Evolutionary conservation across 768 basidiomycete species (phyloP), one percentile per base, ranked within the genome.

Genomic region (Harrya chromipes): DNA sequence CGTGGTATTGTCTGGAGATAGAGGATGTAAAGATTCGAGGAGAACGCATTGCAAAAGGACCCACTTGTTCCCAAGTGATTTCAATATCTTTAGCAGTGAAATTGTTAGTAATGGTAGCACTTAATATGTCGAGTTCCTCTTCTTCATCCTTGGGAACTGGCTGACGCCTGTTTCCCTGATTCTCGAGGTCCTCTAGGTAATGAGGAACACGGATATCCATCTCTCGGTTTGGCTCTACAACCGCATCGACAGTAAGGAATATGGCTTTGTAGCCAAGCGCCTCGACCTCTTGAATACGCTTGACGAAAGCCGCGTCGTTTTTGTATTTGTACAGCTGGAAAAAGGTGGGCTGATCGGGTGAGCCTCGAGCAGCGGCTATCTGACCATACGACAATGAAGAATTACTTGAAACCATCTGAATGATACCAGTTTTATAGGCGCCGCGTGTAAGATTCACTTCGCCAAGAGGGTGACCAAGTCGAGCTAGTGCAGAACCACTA

Each of bases 231-330:
- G 89, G 85, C 3, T 84, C 74, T 35, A 87, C 81, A n/a, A 90
- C 74, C 0, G 90, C 88, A 68, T 97, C 94, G 2, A 95, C 93
- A 2, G 94, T 97, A 47, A 97, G 73, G 65, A 91, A 91, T 50
- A 97, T 88, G 0, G 89, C 92, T 43, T 85, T 90, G 68, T 87
- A 94, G 0, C 91, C 90, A 4, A 90, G 69, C 24, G 67, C 63
- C 49, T 87, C 85, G 17, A 91, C 79, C 42, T 88, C 82, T 40
- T 76, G 75, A 14, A 97, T 77, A 26, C 89, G 80, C 52, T 77
- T 74, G 61, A 82, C 83, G 2, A 91, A 90, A 29, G 77, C 72
- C 12, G 68, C 61, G 48, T 90, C 79, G 60, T 89, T 75, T 37
- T 73, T 72, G 69, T 92, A 81, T 60, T 95, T 89, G 72, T 97